phyloP scores from a whole-genome alignment of 176 grass and related monocot species.

The Avena eriantha region DNA sequence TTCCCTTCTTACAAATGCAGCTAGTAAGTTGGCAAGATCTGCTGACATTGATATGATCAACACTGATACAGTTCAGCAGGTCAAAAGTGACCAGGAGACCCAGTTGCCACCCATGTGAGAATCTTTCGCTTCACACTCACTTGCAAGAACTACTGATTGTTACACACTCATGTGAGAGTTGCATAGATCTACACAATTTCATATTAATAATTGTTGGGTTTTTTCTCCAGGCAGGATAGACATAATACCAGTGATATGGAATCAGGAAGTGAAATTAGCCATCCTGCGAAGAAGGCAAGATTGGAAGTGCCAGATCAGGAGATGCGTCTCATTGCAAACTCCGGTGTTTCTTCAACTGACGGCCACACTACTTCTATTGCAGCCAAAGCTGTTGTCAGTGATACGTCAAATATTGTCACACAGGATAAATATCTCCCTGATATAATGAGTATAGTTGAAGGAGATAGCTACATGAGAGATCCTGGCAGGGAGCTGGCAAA shows the following conservation, averaged over 20 bases:
- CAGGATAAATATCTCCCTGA: slow-evolving; percentile 56
- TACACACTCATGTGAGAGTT: not conserved
- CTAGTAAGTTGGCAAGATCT: slow-evolving; percentile 27
- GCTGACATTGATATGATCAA: slow-evolving; percentile 39
- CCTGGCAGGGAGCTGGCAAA: slow-evolving; percentile 57
- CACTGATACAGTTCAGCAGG: slow-evolving; percentile 40
- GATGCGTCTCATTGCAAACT: slow-evolving; percentile 34
- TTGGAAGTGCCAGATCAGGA: slow-evolving; percentile 41
- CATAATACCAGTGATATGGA: slow-evolving; percentile 32
- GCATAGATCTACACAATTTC: slow-evolving; percentile 26
- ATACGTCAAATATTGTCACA: slow-evolving; percentile 44
- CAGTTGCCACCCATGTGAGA: slow-evolving; percentile 49
- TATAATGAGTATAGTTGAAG: slow-evolving; percentile 92
- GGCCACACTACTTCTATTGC: slow-evolving; percentile 42
- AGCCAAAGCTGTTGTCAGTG: slow-evolving; percentile 38
- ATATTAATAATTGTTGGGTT: slow-evolving; percentile 19
- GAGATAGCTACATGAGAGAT: slow-evolving; percentile 53
- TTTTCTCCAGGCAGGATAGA: slow-evolving; percentile 51
- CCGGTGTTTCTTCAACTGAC: slow-evolving; percentile 25
- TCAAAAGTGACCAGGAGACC: slow-evolving; percentile 32
- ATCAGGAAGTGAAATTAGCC: slow-evolving; percentile 43
- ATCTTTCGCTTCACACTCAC: slow-evolving; percentile 7
- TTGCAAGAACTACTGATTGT: slow-evolving; percentile 24
- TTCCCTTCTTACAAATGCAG: slow-evolving; percentile 42
- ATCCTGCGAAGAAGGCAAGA: slow-evolving; percentile 62